These are phyloP conservation scores for Colletotrichum limetticola DNA, from an alignment of 2,329 filamentous ascomycete species.

Conservation along the genomic window DNA sequence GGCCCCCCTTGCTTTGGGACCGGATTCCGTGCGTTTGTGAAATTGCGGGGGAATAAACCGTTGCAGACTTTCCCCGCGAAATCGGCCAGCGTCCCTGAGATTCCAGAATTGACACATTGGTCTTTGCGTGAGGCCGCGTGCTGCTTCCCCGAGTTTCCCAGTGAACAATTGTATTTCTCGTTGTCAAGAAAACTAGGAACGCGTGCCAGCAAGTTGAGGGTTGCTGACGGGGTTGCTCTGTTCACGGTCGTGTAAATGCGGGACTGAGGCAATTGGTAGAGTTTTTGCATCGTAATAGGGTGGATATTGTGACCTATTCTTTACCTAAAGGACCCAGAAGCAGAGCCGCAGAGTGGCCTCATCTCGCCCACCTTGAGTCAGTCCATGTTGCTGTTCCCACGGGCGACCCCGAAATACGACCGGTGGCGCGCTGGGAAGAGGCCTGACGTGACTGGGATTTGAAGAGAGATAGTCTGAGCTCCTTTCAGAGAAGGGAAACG, in stretches of 20 bases:
- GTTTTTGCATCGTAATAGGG: slow-evolving; percentile 34
- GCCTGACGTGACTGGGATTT: not conserved
- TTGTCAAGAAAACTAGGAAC: slow-evolving; percentile 30
- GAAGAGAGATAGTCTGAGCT: not conserved
- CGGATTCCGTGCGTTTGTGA: slow-evolving; percentile 23
- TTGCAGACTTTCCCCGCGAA: slow-evolving; percentile 34
- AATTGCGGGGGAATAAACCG: slow-evolving; percentile 33
- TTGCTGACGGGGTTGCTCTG: not conserved
- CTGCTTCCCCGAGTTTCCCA: slow-evolving; percentile 10
- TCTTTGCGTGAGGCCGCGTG: not conserved
- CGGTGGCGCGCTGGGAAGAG: slow-evolving; percentile 15
- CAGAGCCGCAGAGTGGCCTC: slow-evolving; percentile 33
- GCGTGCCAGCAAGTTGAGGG: not conserved
- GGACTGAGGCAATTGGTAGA: slow-evolving; percentile 28
- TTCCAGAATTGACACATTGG: slow-evolving; percentile 10
- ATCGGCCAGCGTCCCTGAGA: slow-evolving; percentile 25
- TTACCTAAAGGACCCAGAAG: slow-evolving; percentile 32
- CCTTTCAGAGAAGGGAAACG: not conserved
- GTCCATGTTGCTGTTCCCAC: slow-evolving; percentile 20
- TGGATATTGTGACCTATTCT: slow-evolving; percentile 31
- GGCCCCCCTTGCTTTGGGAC: not conserved
- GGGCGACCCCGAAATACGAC: slow-evolving; percentile 33
- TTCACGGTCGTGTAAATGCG: not conserved
- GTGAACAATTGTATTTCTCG: not conserved
- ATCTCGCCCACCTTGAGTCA: slow-evolving; percentile 29